Conservation (phyloP, 371 early-diverging fungal species). For the Phascolomyces articulosus region DNA sequence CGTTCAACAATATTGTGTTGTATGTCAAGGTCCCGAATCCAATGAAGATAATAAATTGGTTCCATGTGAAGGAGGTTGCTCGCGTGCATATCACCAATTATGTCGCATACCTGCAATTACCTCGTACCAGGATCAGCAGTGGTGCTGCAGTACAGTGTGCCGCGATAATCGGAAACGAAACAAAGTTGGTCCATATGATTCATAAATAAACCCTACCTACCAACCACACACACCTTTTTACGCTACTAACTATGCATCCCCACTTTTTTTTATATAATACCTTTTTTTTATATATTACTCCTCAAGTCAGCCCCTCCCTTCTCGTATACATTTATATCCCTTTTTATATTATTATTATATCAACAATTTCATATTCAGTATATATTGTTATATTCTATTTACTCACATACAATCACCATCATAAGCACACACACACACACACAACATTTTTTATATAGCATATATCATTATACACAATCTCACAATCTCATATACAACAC, state of each 20-base stretch:
- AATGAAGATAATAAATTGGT: conserved; percentile 20
- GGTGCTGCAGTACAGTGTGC: conserved; percentile 31
- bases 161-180: conserved; percentile 25
- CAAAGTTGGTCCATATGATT: conserved; percentile 25
- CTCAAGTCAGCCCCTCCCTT: too few species aligned
- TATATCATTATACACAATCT: neutral
- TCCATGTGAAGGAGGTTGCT: conserved; percentile 38
- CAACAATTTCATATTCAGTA: too few species aligned
- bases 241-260: too few species aligned
- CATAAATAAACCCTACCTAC: conserved; percentile 9
- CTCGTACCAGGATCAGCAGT: conserved; percentile 13
- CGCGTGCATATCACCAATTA: conserved; percentile 36
- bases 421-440: conserved; percentile 1
- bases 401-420: too few species aligned
- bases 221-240: neutral
- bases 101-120: conserved; percentile 18
- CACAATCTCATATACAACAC: neutral
- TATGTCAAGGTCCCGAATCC: conserved; percentile 30
- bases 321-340: too few species aligned
- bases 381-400: too few species aligned
- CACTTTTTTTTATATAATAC: too few species aligned
- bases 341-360: too few species aligned
- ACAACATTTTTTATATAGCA: neutral
- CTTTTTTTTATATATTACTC: neutral
- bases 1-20: conserved; percentile 37